phyloP scores from a whole-genome alignment of 108 stramenopile species.

The Nitzschia inconspicua region DNA sequence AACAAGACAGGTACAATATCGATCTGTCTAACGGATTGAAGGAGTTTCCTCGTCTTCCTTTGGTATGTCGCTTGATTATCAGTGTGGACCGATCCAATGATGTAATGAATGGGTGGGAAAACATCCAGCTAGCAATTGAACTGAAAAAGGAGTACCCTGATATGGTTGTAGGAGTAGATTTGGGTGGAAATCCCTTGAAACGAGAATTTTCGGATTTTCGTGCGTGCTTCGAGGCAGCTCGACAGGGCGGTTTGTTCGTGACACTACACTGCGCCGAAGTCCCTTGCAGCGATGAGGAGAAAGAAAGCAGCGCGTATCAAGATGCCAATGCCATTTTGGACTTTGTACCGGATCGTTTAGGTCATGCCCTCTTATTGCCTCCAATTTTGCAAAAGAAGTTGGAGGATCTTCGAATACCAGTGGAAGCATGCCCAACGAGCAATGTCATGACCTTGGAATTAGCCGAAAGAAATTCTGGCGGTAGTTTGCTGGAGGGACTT shows the following conservation, averaged over 20 bases:
- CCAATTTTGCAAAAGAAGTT: slow-evolving; percentile 30
- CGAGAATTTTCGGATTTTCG: slow-evolving; percentile 46
- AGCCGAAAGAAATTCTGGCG: slow-evolving; percentile 31
- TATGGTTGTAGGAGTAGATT: slow-evolving; percentile 80
- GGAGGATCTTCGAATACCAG: slow-evolving; percentile 34
- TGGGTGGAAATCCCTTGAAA: slow-evolving; percentile 86
- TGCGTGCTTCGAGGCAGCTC: slow-evolving; percentile 48
- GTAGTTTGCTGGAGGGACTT: slow-evolving; percentile 52
- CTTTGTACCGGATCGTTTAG: slow-evolving; percentile 65
- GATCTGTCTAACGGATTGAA: not conserved
- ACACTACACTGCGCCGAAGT: slow-evolving; percentile 80
- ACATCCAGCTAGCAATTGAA: slow-evolving; percentile 55
- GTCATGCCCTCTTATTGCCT: slow-evolving; percentile 60
- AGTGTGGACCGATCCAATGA: slow-evolving; percentile 66
- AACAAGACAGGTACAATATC: slow-evolving; percentile 28
- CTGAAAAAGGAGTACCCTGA: slow-evolving; percentile 18
- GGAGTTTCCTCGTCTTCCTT: slow-evolving; percentile 27
- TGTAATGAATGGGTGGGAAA: slow-evolving; percentile 40
- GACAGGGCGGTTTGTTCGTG: slow-evolving; percentile 45
- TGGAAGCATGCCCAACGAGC: slow-evolving; percentile 76
- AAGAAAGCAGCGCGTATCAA: slow-evolving; percentile 14
- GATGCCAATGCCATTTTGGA: slow-evolving; percentile 38
- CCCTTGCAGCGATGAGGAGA: slow-evolving; percentile 22
- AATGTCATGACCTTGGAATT: slow-evolving; percentile 78
- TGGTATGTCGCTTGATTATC: slow-evolving; percentile 61